Evolutionary conservation across 163 green algal species (phyloP).

Genomic region (Chlorella variabilis): DNA sequence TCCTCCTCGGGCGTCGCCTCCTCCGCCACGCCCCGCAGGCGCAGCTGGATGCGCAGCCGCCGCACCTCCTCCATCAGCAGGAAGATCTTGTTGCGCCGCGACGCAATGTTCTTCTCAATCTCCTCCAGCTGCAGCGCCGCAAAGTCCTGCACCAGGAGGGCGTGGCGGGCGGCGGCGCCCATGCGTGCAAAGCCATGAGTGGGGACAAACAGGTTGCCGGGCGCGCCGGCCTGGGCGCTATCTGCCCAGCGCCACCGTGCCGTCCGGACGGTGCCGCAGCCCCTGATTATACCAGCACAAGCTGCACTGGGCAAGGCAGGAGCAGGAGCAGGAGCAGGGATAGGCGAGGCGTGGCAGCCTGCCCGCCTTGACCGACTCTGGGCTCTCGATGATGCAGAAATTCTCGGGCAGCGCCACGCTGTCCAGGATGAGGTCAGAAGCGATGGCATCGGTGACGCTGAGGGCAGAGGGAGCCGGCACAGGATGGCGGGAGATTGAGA

Average conservation of each 20-base stretch:
- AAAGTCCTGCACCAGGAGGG: slow-evolving; percentile 69
- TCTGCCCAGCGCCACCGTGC: too few relatives aligned
- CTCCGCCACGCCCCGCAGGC: slow-evolving; percentile 71
- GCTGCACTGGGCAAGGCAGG: too few relatives aligned
- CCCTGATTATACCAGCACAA: too few relatives aligned
- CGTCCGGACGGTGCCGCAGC: too few relatives aligned
- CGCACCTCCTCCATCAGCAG: slow-evolving; percentile 97
- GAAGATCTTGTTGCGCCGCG: slow-evolving; percentile 92
- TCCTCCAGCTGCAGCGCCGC: slow-evolving; percentile 80
- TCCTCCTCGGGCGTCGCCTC: slow-evolving; percentile 57
- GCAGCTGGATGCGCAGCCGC: slow-evolving; percentile 91
- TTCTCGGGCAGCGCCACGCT: slow-evolving; percentile 69
- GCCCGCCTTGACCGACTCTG: slow-evolving; percentile 84
- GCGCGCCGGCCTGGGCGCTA: too few relatives aligned
- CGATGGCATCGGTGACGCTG: too few relatives aligned
- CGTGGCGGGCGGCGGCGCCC: not conserved
- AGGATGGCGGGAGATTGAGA: not conserved
- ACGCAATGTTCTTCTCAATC: slow-evolving; percentile 80
- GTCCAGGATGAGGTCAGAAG: slow-evolving; percentile 27
- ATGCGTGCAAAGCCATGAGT: not conserved
- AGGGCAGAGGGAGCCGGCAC: not conserved
- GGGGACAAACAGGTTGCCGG: not conserved
- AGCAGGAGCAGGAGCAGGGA: too few relatives aligned
- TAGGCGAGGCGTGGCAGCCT: too few relatives aligned
- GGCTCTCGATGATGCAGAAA: slow-evolving; percentile 96